Conservation (phyloP, 2,329 filamentous ascomycete genomes). For the Ophiostoma ulmi region DNA sequence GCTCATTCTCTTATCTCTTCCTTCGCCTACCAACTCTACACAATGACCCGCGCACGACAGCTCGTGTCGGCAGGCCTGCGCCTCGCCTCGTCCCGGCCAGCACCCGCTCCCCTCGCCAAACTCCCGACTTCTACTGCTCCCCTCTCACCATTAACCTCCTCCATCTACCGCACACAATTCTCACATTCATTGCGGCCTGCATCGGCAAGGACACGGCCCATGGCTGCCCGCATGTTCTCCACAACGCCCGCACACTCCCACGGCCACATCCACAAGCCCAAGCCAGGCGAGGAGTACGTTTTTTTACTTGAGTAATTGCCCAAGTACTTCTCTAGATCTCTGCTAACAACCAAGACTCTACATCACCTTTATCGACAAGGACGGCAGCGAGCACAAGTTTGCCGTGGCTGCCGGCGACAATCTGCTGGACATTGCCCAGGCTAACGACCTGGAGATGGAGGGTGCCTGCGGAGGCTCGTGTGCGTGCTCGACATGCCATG, state of each 20-base stretch:
- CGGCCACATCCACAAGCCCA: slow-evolving; percentile 76
- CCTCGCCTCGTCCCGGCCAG: slow-evolving; percentile 10
- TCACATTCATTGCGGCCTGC: neutral
- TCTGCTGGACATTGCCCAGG: slow-evolving; percentile 89
- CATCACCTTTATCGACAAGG: slow-evolving; percentile 92
- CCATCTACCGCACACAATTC: neutral
- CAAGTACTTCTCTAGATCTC: too few species aligned
- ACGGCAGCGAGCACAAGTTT: slow-evolving; percentile 68
- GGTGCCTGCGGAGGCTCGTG: slow-evolving; percentile 93
- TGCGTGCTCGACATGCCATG: slow-evolving; percentile 88
- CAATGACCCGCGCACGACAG: slow-evolving; percentile 12
- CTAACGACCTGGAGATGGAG: slow-evolving; percentile 96
- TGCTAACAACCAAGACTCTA: slow-evolving; percentile 62
- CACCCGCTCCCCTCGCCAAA: neutral
- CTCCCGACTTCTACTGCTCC: neutral
- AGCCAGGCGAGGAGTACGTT: slow-evolving; percentile 82
- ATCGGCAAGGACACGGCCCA: neutral
- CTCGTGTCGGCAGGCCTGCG: slow-evolving; percentile 14
- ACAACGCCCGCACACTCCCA: slow-evolving; percentile 58
- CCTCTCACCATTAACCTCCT: neutral
- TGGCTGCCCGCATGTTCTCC: slow-evolving; percentile 49
- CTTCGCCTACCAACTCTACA: neutral
- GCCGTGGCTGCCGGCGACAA: slow-evolving; percentile 85
- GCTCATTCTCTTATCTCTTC: neutral
- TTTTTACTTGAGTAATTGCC: neutral